phyloP scores from a whole-genome alignment of 768 basidiomycete species.

The Dentipellis sp. region DNA sequence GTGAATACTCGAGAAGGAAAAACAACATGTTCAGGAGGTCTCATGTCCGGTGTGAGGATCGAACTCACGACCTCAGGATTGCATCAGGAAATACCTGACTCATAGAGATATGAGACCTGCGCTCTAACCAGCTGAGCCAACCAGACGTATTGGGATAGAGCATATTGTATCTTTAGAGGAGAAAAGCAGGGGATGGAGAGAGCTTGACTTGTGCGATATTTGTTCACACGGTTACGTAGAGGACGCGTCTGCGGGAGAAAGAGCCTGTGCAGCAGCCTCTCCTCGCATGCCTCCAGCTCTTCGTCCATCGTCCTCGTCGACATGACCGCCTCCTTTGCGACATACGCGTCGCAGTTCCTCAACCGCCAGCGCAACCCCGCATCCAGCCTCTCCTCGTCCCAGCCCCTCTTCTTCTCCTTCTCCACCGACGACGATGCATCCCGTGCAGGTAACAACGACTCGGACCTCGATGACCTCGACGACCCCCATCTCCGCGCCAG shows the following conservation, averaged over 20 bases:
- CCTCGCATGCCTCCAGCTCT: background rate
- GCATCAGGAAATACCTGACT: no score
- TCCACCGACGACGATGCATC: slow-evolving; percentile 60
- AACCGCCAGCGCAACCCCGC: slow-evolving; percentile 41
- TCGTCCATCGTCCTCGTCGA: background rate
- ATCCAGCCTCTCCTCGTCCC: slow-evolving; percentile 48
- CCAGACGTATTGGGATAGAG: no score
- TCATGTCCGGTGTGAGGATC: no score
- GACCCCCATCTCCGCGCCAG: slow-evolving; percentile 62
- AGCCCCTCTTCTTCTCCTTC: slow-evolving; percentile 86
- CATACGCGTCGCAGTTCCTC: slow-evolving; percentile 77
- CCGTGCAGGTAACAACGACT: slow-evolving; percentile 37
- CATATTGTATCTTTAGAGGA: no score
- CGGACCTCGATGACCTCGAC: slow-evolving; percentile 61
- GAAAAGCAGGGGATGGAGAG: no score
- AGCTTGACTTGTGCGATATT: background rate
- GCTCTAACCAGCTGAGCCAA: no score
- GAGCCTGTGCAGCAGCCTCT: background rate
- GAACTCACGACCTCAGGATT: no score
- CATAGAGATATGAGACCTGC: no score
- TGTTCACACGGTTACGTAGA: background rate
- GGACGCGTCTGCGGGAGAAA: background rate
- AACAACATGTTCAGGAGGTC: no score
- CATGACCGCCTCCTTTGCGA: slow-evolving; percentile 67
- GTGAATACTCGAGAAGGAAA: no score